Base-by-base conservation (phyloP, 1,284 basidiomycete species). In the Sanghuangporus sanghuang region DNA sequence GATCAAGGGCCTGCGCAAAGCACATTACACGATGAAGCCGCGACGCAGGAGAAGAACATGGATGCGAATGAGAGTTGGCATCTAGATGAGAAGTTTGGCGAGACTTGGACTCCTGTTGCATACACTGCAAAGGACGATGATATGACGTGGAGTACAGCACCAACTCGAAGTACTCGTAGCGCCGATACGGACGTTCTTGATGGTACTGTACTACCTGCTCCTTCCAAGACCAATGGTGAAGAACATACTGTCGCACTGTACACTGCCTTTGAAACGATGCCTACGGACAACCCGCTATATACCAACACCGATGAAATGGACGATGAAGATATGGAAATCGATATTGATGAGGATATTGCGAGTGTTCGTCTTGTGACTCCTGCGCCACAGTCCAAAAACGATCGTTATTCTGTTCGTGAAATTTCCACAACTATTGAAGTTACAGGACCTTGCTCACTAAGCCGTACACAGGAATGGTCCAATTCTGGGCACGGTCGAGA, bases 51-150 rank as follows among this genome's bases (percentile, higher is more conserved):
- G 57, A 69, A 73, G 57, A 71, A 74, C 48, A 64, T 77, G 38
- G 83, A 85, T 62, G 85, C 85, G 39, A 85, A 89, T 56, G 87
- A 89, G 69, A 89, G 86, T 70, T 91, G 88, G 87, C 85, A 84
- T 9, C 74, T 87, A 46, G 84, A 87, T 49, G 86, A 86, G 66
- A 86, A 85, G 69, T 74, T 87, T 63, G 75, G 78, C 2, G 76
- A 78, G 36, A 76, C 74, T 64, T 90, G 89, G 87, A 82, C 81
- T 35, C 84, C 85, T 52, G 73, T 70, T 8, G 71, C 74, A 66
- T 77, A 74, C 62, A 68, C 75, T 61, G 71, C 76, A 65, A 74
- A 82, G 66, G 86, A 89, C 57, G 88, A 89, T 66, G 85, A 81
- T 66, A 78, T 83, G 77, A 87, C 88, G 11, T 89, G 88, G 89